Base-by-base conservation (phyloP, 2,329 filamentous ascomycete species). In the Microsporum audouinii region DNA sequence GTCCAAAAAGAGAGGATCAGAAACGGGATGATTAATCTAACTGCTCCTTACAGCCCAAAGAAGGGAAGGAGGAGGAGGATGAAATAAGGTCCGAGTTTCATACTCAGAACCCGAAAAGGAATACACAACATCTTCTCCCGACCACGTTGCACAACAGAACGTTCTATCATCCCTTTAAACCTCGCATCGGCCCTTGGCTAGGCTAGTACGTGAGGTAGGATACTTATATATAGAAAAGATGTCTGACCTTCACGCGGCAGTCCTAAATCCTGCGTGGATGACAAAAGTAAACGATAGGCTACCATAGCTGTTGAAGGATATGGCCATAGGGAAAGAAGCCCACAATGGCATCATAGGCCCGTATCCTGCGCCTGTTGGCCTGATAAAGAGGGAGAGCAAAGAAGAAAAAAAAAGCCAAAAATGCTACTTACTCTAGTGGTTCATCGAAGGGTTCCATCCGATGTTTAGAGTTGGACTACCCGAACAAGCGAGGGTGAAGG, bases 401-500 rank as follows among this genome's bases (percentile, higher is more conserved):
- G 27, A 34, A 53, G 27, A 53, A 53, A 53, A n/a, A 31, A 53
- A 7, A 34, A 27, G 49, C 49, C 31, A 53, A 34, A 53, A 53
- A 53, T 53, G 49, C 49, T 53, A 53, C 49, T 10, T 53, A 12
- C 49, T 53, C 29, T 33, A 10, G 49, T 27, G 49, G 49, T 53
- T 34, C 49, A 53, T 53, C 17, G 55, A 33, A 57, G 55, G 55
- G 55, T 57, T 38, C 55, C 55, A 57, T 57, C 55, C 34, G 31
- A 27, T 27, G 33, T 57, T 57, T 41, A 41, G 33, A 39, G 55
- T 41, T 57, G 34, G 27, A 23, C 55, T 33, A 57, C 29, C 49
- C 17, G 23, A 47, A 27, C n/a, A 53, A 29, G 27, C 23, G 49
- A 53, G 12, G 12, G 49, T 14, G 27, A 14, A 27, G 27, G 29